Evolutionary conservation across 2,329 filamentous ascomycete genomes (phyloP).

Genomic region (Aspergillus oerlinghausenensis): DNA sequence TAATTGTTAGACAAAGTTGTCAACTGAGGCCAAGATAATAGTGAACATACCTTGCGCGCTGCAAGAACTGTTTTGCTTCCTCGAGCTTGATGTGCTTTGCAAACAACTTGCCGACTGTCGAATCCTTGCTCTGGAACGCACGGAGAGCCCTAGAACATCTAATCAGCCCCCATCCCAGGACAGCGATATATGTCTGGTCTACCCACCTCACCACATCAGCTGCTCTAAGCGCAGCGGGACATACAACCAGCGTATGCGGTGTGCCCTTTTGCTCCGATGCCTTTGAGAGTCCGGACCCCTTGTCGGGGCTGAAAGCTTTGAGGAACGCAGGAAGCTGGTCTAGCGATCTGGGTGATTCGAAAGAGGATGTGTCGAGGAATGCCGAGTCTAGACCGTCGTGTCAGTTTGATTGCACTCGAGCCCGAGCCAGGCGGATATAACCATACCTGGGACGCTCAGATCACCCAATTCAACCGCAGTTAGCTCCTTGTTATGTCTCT

Average conservation of each 20-base stretch:
- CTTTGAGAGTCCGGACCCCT: slow-evolving; percentile 56
- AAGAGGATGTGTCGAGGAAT: slow-evolving; percentile 76
- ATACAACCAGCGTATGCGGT: slow-evolving; percentile 85
- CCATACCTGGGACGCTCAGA: slow-evolving; percentile 68
- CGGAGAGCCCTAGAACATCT: slow-evolving; percentile 58
- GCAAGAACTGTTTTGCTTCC: slow-evolving; percentile 74
- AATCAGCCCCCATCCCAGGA: neutral
- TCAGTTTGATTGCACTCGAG: slow-evolving; percentile 3
- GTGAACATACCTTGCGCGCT: slow-evolving; percentile 49
- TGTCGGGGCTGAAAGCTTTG: slow-evolving; percentile 54
- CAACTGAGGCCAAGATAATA: neutral
- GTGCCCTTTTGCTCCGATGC: slow-evolving; percentile 65
- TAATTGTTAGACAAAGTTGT: slow-evolving; percentile 17
- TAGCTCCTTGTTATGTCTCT: slow-evolving; percentile 72
- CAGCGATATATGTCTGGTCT: neutral
- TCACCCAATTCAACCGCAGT: slow-evolving; percentile 82
- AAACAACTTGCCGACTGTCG: slow-evolving; percentile 82
- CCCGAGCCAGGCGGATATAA: neutral
- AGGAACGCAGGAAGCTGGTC: slow-evolving; percentile 76
- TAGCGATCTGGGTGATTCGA: slow-evolving; percentile 60
- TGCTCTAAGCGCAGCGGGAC: slow-evolving; percentile 76
- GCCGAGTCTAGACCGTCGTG: slow-evolving; percentile 54
- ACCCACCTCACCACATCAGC: slow-evolving; percentile 72
- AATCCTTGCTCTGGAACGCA: slow-evolving; percentile 73
- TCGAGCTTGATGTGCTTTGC: slow-evolving; percentile 97